Evolutionary conservation across 2,329 filamentous ascomycete species (phyloP), one percentile per base, ranked within the genome.

Genomic region (Colletotrichum cereale): DNA sequence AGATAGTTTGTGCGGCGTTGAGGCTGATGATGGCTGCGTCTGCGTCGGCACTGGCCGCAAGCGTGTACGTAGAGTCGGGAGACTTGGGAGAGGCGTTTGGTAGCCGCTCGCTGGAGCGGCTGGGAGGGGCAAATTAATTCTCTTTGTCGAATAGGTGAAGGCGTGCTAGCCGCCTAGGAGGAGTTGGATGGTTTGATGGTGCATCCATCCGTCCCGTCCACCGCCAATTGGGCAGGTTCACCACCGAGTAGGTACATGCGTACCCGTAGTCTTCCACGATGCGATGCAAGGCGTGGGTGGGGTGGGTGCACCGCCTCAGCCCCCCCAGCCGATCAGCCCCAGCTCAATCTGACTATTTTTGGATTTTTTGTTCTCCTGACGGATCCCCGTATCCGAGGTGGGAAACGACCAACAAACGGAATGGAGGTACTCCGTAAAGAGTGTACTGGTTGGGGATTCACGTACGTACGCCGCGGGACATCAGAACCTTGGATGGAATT

Each of bases 261-360:
- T 26, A 26, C 29, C n/a, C n/a, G 36, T 62, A 18, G 50, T 53
- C 16, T 42, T 44, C 42, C 42, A 38, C 40, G 50, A 50, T 42
- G 66, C 48, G 58, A 61, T 55, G 67, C 47, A 29, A 71, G 56
- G 50, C 61, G 50, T 65, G 60, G 60, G 40, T 48, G 40, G 58
- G 53, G 60, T 55, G 44, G 56, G 52, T 66, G 72, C 68, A 73
- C 68, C 72, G 72, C 64, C 72, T 73, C 69, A 67, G 63, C 66
- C 47, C 67, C 44, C 67, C 68, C 42, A 70, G 66, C 47, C 70
- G 68, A 73, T 72, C 72, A 73, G 68, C 69, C 72, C 72, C 68
- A 65, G 29, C 60, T 64, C 56, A 72, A 73, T 73, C 38, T 73
- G 69, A 72, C 72, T 73, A 73, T 73, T 73, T 73, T 73, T 69